Base-by-base conservation (phyloP, 2,329 filamentous ascomycete genomes). In the Colletotrichum tanaceti region DNA sequence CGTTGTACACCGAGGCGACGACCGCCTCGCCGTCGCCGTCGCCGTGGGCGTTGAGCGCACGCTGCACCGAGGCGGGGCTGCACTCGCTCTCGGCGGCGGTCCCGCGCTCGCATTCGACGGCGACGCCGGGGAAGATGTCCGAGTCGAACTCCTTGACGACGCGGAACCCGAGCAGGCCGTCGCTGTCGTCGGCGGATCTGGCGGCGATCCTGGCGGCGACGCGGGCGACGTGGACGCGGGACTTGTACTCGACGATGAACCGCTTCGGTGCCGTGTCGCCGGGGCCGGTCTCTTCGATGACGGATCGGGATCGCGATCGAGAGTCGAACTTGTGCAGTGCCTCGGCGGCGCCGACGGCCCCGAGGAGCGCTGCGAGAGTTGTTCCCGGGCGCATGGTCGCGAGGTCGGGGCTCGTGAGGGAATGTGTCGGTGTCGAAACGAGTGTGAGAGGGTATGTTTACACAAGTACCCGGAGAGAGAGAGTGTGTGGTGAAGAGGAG, bases 81-180 rank as follows among this genome's bases (percentile, higher is more conserved):
- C 79, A 75, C 4, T 70, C 68, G 10, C 50, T 38, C 35, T 75
- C 74, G 4, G 76, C n/a, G n/a, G n/a, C n/a, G n/a, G n/a, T 76
- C 57, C 79, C 75, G 10, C 50, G 43, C 35, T 75, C 74, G 4
- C 77, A 76, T 57, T 79, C 75, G 20, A 81, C 57, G 6, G 75
- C 72, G 41, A 79, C 71, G 10, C 79, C 79, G 14, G 72, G 73
- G 55, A 81, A 81, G 46, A 80, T 71, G 63, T 79, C 77, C 24
- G 65, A 65, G 32, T 71, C 62, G 41, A 71, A 71, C 1, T 38
- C 58, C 53, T 68, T 71, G 11, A 71, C 44, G n/a, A 71, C 62
- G 16, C 44, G 55, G 47, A 68, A 49, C 6, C 64, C 67, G 6
- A 41, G 47, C 2, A 61, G 1, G 1, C 44, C 54, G 22, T n/a